Evolutionary conservation across 2,329 filamentous ascomycete species (phyloP).

Genomic region (Paramyrothecium sp.): DNA sequence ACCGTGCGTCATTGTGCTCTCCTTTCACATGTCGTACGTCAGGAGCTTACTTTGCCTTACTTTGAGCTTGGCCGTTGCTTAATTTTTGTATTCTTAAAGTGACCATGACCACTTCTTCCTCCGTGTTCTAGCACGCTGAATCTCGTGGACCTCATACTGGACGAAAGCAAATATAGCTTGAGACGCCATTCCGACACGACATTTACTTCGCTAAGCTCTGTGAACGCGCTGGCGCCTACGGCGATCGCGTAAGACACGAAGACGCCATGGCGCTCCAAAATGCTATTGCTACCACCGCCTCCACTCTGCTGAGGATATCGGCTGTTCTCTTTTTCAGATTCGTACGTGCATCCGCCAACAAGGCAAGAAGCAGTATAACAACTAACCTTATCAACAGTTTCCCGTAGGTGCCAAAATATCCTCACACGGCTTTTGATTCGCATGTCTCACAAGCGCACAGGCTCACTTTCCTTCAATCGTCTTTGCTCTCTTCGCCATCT

Average conservation of each 20-base stretch:
- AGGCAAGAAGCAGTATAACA: neutral
- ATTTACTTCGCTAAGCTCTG: neutral
- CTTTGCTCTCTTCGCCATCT: conserved; percentile 64
- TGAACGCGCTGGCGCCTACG: neutral
- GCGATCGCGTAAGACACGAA: neutral
- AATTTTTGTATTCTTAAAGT: neutral
- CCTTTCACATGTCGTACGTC: neutral
- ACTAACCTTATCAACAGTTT: conserved; percentile 25
- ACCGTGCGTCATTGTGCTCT: neutral
- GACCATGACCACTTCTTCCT: too few species aligned
- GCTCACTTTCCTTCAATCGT: conserved; percentile 49
- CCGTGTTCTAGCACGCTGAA: too few species aligned
- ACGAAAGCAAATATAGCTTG: neutral
- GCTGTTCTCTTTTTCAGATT: conserved; percentile 35
- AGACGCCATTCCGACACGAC: neutral
- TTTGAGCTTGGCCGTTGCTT: neutral
- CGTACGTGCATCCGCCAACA: conserved; percentile 19
- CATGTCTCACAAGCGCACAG: conserved; percentile 13
- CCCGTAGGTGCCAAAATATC: conserved; percentile 26
- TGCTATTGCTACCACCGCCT: conserved; percentile 30
- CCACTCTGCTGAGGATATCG: conserved; percentile 33
- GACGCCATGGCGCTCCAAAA: conserved; percentile 27
- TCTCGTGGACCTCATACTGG: neutral
- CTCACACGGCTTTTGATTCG: neutral
- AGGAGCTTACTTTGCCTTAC: neutral